A percentile compares a stretch with the other conserved stretches of the same genome.
Evolutionary conservation across 306 rosid genomes (phyloP).

Genomic region (Prunus davidiana): DNA sequence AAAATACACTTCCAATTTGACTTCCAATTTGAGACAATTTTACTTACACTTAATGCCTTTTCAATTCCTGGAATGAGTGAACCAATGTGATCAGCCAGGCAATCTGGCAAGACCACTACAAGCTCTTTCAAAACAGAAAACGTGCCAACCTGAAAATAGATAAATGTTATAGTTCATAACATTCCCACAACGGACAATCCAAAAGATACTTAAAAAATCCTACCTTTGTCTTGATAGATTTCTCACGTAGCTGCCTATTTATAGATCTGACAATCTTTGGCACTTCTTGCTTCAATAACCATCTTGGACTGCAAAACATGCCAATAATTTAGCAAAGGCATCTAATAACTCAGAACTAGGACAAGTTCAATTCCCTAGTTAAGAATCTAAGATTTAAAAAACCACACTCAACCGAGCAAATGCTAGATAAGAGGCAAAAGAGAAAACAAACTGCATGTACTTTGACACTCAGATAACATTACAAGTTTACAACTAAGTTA

Average conservation of each 20-base stretch:
- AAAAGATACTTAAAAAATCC: conserved; percentile 1
- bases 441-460: neutral
- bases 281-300: conserved; percentile 97
- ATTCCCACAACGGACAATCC: conserved; percentile 1
- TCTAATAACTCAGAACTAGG: neutral
- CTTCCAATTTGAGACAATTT: conserved; percentile 7
- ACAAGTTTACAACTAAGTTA: conserved; percentile 31
- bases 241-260: conserved; percentile 94
- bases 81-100: conserved; percentile 96
- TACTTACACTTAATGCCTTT: conserved; percentile 83
- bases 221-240: conserved; percentile 99
- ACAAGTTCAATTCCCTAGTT: neutral
- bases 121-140: conserved; percentile 97
- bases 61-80: conserved; percentile 99
- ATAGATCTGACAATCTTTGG: conserved; percentile 84
- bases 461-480: conserved; percentile 16
- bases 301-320: conserved; percentile 76
- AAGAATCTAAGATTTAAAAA: neutral
- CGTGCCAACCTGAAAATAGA: conserved; percentile 82
- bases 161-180: neutral
- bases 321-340: conserved; percentile 19
- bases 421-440: neutral
- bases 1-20: neutral
- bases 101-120: conserved; percentile 95
- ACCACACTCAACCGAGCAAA: neutral